Evolutionary conservation across 1,139 yeast genomes (phyloP).

Genomic region (Candida sp.): DNA sequence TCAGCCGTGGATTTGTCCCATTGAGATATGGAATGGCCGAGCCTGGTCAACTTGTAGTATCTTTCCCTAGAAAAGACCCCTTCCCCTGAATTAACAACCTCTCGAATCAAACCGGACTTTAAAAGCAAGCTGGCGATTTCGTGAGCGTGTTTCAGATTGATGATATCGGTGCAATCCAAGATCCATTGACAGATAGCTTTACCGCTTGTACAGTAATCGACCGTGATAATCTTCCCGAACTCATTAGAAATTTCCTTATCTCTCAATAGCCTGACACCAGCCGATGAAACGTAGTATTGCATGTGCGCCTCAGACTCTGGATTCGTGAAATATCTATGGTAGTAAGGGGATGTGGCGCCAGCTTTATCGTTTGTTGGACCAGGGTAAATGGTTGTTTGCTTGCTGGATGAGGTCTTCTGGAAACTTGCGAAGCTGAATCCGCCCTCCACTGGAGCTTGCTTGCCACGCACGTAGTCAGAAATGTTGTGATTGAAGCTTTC

Average conservation of each 20-base stretch:
- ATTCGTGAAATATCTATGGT: constrained; percentile 80
- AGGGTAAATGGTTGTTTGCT: constrained; percentile 11
- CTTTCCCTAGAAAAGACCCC: constrained; percentile 1
- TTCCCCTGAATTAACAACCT: not conserved
- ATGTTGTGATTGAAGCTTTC: not conserved
- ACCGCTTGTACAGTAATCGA: constrained; percentile 66
- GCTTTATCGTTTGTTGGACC: not conserved
- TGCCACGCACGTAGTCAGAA: not conserved
- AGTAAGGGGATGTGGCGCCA: constrained; percentile 50
- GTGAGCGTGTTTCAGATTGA: constrained; percentile 61
- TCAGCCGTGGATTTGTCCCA: constrained; percentile 10
- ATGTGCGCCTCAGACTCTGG: constrained; percentile 86
- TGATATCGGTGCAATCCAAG: constrained; percentile 83
- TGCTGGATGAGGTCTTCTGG: not conserved
- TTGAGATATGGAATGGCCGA: constrained; percentile 13
- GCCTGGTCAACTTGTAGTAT: constrained; percentile 11
- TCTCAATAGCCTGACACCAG: constrained; percentile 66
- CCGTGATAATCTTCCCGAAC: constrained; percentile 20
- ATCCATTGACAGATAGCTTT: constrained; percentile 88
- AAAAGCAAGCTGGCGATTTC: constrained; percentile 63
- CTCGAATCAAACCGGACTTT: constrained; percentile 48
- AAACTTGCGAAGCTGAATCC: constrained; percentile 9
- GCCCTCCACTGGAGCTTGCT: not conserved
- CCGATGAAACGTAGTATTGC: constrained; percentile 75
- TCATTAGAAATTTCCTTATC: constrained; percentile 34